A percentile compares a stretch with the other conserved stretches of the same genome.
Conservation (phyloP, 2,329 filamentous ascomycete species). For the Colletotrichum neosansevieriae region DNA sequence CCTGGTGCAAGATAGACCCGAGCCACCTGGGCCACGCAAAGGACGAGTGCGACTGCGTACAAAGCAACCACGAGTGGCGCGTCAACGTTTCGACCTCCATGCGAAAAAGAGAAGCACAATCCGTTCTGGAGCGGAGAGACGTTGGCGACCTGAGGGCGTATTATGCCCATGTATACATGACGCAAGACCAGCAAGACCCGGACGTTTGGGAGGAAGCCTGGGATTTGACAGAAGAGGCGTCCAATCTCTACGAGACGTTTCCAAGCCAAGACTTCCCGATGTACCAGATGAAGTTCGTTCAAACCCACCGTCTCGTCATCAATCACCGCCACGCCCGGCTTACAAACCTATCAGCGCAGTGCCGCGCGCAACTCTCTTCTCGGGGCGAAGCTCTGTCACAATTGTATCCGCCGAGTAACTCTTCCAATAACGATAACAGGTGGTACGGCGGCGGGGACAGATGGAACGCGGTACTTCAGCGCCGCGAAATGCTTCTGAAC, state of each 20-base stretch:
- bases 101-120: slow-evolving; percentile 28
- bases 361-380: not conserved
- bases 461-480: not conserved
- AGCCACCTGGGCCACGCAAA: slow-evolving; percentile 2
- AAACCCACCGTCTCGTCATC: not conserved
- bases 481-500: slow-evolving; percentile 16
- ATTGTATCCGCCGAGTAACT: not conserved
- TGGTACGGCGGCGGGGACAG: slow-evolving; percentile 9
- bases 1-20: slow-evolving; percentile 11
- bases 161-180: not conserved
- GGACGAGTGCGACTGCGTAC: slow-evolving; percentile 11
- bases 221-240: not conserved
- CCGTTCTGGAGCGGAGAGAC: slow-evolving; percentile 12
- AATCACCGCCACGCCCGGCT: not conserved
- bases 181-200: not conserved
- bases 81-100: slow-evolving; percentile 20
- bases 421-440: not conserved
- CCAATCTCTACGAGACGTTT: not conserved
- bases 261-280: not conserved
- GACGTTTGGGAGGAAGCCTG: not conserved
- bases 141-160: not conserved
- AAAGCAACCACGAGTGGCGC: slow-evolving; percentile 29
- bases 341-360: not conserved
- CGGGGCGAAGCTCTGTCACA: slow-evolving; percentile 2
- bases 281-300: slow-evolving; percentile 21